Evolutionary conservation across 73 alveolate genomes (phyloP), one percentile per base, ranked within the genome.

Genomic region (Uronychia binucleata): DNA sequence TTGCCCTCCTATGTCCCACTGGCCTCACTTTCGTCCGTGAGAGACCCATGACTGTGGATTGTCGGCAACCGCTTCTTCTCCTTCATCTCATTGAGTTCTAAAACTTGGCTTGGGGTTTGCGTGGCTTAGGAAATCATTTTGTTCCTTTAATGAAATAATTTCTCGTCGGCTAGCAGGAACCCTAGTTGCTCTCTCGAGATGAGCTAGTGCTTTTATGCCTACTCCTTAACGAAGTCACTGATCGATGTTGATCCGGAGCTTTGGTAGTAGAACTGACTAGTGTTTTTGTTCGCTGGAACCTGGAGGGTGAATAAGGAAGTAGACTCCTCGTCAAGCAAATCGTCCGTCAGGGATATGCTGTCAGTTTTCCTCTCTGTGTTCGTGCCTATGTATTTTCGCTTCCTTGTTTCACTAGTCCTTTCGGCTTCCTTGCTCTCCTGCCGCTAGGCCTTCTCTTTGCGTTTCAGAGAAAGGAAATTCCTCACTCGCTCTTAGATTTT

Each of bases 401-500:
- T 46, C 19, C 67, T 46, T 46, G 67, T 19, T 46, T 5, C 67
- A 46, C 19, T n/a, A n/a, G n/a, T n/a, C n/a, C n/a, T n/a, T n/a
- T n/a, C n/a, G n/a, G n/a, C n/a, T n/a, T n/a, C n/a, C 67, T 46
- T 46, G 67, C 67, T 46, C 67, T 46, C 19, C 5, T 46, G 5
- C 67, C 5, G 19, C 67, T 46, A 5, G 5, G 5, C 67, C 19
- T 19, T 46, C 19, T 46, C 67, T 46, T 30, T 83, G 58, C 29
- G 26, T 26, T 14, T 58, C 1, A 27, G 78, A n/a, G 13, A 28
- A 13, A 83, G 75, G 26, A 67, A 75, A 0, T 83, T 78, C 57
- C 74, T 83, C 30, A 74, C 30, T 67, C 78, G 32, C 67, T 74
- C 28, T 34, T 83, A 31, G 33, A 83, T 83, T 1, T 60, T 75